A percentile compares a stretch with the other conserved stretches of the same genome.
Evolutionary conservation across 2,329 filamentous ascomycete species (phyloP).

Genomic region (Eutypella sp.): DNA sequence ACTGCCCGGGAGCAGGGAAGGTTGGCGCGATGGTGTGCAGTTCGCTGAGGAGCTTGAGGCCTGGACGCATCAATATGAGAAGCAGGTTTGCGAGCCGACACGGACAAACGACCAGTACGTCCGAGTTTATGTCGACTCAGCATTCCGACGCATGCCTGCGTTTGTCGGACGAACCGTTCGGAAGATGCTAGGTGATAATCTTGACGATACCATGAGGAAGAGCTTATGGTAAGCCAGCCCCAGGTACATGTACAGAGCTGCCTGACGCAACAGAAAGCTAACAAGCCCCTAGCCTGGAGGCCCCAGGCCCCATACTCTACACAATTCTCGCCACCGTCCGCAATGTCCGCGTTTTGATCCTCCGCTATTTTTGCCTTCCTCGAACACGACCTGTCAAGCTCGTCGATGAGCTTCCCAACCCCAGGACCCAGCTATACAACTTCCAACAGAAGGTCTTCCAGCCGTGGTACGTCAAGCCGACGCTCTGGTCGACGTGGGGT

Average conservation of each 20-base stretch:
- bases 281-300: not conserved
- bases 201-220: not conserved
- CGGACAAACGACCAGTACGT: conserved; percentile 28
- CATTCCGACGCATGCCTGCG: conserved; percentile 15
- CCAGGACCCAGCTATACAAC: not conserved
- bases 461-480: not conserved
- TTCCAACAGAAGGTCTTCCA: not conserved
- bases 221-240: not conserved
- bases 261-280: not conserved
- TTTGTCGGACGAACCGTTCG: not conserved
- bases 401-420: not conserved
- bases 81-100: conserved; percentile 21
- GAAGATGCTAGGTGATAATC: not conserved
- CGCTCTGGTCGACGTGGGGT: not conserved
- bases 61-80: conserved; percentile 19
- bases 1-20: conserved; percentile 17
- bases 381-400: not conserved
- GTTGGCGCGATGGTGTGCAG: conserved; percentile 19
- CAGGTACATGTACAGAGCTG: not conserved
- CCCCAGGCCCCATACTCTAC: not conserved
- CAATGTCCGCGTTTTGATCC: not conserved
- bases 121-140: conserved; percentile 26
- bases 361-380: not conserved
- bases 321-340: not conserved
- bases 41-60: conserved; percentile 19